Conservation (phyloP, 2,329 filamentous ascomycete genomes). For the Penicillium sp. region DNA sequence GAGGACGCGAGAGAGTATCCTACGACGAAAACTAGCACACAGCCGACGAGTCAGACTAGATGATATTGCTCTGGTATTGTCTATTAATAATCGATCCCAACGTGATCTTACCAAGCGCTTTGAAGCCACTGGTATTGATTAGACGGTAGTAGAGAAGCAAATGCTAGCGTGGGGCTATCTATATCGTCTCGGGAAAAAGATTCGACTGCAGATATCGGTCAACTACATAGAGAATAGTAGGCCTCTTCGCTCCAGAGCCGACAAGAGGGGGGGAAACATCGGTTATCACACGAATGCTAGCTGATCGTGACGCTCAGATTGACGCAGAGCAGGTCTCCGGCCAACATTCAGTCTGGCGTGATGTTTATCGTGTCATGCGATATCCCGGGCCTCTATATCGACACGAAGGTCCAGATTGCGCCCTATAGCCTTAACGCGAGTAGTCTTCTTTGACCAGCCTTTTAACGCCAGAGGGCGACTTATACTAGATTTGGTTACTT, state of each 20-base stretch:
- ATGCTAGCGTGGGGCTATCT: too few relatives aligned
- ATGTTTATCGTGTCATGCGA: constrained; percentile 29
- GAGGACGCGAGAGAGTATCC: constrained; percentile 11
- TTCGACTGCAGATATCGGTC: too few relatives aligned
- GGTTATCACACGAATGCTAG: not conserved
- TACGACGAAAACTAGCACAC: constrained; percentile 14
- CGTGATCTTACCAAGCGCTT: too few relatives aligned
- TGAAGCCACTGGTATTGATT: too few relatives aligned
- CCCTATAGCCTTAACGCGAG: too few relatives aligned
- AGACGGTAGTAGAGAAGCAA: too few relatives aligned
- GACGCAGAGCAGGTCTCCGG: constrained; percentile 17
- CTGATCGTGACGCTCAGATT: constrained; percentile 7
- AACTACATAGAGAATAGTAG: not conserved
- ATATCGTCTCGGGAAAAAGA: too few relatives aligned
- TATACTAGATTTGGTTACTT: too few relatives aligned
- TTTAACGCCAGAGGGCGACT: too few relatives aligned
- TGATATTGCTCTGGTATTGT: constrained; percentile 18
- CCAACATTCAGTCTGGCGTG: constrained; percentile 23
- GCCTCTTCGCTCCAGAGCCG: constrained; percentile 1
- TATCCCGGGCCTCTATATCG: too few relatives aligned
- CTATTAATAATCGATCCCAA: constrained; percentile 2
- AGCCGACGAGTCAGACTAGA: constrained; percentile 19
- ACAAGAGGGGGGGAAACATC: not conserved
- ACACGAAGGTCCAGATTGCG: too few relatives aligned
- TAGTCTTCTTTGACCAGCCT: too few relatives aligned